A percentile compares a stretch with the other conserved stretches of the same genome.
These are phyloP conservation scores for Posidonia oceanica DNA, from an alignment of 116 monocot species.

Conservation along the genomic window DNA sequence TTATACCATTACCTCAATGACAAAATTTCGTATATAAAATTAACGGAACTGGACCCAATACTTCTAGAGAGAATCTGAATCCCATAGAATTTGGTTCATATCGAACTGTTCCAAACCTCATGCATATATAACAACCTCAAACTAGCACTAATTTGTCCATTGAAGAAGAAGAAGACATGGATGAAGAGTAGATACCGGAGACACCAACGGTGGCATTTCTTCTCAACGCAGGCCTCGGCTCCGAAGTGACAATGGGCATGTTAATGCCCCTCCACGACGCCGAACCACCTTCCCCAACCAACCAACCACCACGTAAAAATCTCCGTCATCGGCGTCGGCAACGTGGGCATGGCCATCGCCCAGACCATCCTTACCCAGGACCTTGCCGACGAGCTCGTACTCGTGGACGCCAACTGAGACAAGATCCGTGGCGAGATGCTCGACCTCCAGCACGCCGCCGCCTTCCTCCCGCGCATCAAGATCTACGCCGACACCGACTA, in stretches of 20 bases:
- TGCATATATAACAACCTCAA: no score
- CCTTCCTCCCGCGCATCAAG: constrained; percentile 61
- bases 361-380: constrained; percentile 80
- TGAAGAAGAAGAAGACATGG: neutral
- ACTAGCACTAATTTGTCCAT: no score
- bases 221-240: constrained; percentile 37
- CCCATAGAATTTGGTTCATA: no score
- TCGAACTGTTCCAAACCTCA: no score
- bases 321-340: constrained; percentile 65
- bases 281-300: constrained; percentile 10
- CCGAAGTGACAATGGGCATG: constrained; percentile 13
- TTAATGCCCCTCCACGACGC: constrained; percentile 29
- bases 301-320: constrained; percentile 39
- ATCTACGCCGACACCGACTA: constrained; percentile 43
- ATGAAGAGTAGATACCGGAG: neutral
- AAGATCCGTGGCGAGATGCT: constrained; percentile 89
- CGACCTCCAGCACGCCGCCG: constrained; percentile 85
- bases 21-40: no score
- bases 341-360: constrained; percentile 96
- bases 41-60: no score
- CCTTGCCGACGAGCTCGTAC: constrained; percentile 57
- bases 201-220: constrained; percentile 19
- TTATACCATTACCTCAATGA: no score
- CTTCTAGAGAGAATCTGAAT: no score
- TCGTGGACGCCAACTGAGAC: constrained; percentile 50